phyloP scores from a whole-genome alignment of 169 alveolate species.

The Eimeria brunetti region DNA sequence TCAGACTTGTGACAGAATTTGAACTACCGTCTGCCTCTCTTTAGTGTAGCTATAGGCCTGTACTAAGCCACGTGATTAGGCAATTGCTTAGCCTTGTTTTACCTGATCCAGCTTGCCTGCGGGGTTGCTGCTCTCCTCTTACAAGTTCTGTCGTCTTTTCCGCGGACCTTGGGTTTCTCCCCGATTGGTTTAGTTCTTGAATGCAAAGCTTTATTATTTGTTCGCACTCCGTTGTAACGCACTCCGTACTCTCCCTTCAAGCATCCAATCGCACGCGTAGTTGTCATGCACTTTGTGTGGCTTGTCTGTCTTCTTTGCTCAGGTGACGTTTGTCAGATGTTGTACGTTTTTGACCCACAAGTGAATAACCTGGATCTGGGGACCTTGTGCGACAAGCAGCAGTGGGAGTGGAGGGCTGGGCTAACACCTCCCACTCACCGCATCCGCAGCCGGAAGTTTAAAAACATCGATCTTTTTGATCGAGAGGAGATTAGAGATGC shows the following conservation, averaged over 20 bases:
- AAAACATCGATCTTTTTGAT: slow-evolving; percentile 87
- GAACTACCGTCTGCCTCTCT: neutral
- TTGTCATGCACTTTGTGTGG: neutral
- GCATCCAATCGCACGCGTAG: neutral
- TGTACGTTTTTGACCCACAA: slow-evolving; percentile 86
- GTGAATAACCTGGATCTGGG: slow-evolving; percentile 81
- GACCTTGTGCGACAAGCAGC: slow-evolving; percentile 82
- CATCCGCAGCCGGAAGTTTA: slow-evolving; percentile 89
- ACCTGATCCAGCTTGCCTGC: neutral
- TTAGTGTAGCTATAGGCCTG: neutral
- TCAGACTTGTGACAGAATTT: neutral
- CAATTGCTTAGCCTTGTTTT: neutral
- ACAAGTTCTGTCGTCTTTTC: neutral
- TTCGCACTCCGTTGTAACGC: neutral
- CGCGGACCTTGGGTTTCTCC: neutral
- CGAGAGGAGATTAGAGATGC: slow-evolving; percentile 90
- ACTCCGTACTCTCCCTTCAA: too few species aligned
- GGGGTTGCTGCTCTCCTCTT: neutral
- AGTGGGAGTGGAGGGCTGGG: slow-evolving; percentile 94
- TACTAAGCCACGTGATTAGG: neutral
- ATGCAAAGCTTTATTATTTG: neutral
- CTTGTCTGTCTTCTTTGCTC: neutral
- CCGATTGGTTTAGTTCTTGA: neutral
- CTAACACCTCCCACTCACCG: slow-evolving; percentile 90
- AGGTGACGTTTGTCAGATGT: slow-evolving; percentile 86